Evolutionary conservation across 2,329 filamentous ascomycete species (phyloP).

Genomic region (Fusarium udum): DNA sequence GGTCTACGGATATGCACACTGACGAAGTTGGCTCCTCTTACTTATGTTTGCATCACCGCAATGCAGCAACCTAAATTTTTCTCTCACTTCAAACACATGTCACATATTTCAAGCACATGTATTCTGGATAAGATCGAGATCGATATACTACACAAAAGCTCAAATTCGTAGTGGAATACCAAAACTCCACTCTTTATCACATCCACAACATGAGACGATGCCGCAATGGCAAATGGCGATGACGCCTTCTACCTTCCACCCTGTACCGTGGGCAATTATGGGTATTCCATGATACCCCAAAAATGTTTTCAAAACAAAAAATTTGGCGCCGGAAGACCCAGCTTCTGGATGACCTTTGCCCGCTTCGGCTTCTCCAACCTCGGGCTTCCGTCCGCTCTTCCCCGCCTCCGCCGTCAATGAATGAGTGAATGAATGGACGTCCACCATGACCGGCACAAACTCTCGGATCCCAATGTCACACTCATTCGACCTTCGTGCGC

Average conservation of each 20-base stretch:
- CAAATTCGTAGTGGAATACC: background rate
- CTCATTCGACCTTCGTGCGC: background rate
- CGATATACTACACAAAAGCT: background rate
- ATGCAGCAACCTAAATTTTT: background rate
- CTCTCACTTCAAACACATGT: background rate
- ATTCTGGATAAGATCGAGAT: background rate
- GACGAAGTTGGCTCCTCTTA: background rate
- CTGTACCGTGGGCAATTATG: background rate
- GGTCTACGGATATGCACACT: background rate
- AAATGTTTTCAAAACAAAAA: background rate
- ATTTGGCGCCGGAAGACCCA: background rate
- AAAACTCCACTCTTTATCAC: background rate
- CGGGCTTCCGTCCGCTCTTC: background rate
- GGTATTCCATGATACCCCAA: background rate
- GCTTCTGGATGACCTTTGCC: background rate
- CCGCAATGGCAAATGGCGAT: background rate
- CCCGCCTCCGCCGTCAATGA: background rate
- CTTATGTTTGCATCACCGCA: background rate
- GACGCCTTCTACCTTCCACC: background rate
- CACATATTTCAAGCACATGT: background rate
- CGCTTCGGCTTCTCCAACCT: background rate
- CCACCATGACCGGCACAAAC: background rate
- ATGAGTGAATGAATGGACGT: background rate
- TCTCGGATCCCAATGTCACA: background rate
- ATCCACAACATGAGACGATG: background rate